Evolutionary conservation across 2,329 filamentous ascomycete genomes (phyloP), one percentile per base, ranked within the genome.

Genomic region (Ophiostoma sp.): DNA sequence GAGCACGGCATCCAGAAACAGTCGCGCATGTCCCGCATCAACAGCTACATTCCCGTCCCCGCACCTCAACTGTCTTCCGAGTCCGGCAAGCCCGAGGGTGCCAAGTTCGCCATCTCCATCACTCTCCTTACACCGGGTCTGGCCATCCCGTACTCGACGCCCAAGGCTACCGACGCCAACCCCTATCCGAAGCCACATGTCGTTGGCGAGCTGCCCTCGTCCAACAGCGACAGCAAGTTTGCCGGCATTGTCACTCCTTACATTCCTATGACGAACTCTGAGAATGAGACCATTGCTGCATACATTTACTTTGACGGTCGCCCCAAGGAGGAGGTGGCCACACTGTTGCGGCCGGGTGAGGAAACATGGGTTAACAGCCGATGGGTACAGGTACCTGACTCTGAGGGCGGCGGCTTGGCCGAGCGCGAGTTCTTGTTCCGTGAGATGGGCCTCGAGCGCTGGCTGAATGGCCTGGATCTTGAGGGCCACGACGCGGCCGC

Each of bases 271-370:
- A 98, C 96, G 25, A 91, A 93, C 75, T 97, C 93, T 42, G 92
- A 94, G 73, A 97, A 98, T 82, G 96, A 99, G 84, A 99, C 96
- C 17, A 95, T 99, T 78, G 96, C 96, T 42, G 96, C 77, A 50
- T 99, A 99, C 82, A 98, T 99, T 78, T 99, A 99, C 84, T 99
- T 99, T 80, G 96, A 99, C 82, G 96, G 96, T 22, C 88, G 96
- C 75, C 89, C 89, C 75, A 99, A 99, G 82, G 96, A 99, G 81
- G 96, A 99, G 83, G 97, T 99, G 2, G 96, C 96, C 70, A 99
- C 96, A 15, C 85, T 99, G 73, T 86, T 99, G 70, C 88, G 96
- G 72, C 92, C 95, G 15, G 95, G 96, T 31, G 96, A 98, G 81
- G 96, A 99, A 83, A 99, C 96, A 1, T 99, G 96, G 96, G 97